Evolutionary conservation across 2,329 filamentous ascomycete genomes (phyloP).

Genomic region (Daldinia sp.): DNA sequence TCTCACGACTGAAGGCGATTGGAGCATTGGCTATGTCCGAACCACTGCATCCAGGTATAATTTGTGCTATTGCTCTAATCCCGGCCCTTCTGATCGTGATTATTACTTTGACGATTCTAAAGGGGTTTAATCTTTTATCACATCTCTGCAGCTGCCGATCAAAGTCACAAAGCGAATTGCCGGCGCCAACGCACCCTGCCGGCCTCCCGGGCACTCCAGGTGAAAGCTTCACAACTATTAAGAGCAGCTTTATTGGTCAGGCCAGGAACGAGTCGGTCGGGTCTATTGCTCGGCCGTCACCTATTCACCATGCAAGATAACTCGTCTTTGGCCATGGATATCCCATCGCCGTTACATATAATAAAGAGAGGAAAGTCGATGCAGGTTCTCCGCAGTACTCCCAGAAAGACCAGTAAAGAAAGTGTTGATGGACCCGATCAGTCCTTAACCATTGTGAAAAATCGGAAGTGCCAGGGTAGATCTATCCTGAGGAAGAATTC

Average conservation of each 20-base stretch:
- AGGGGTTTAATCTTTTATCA: conserved; percentile 41
- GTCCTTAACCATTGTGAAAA: conserved; percentile 43
- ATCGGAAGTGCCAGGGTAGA: conserved; percentile 31
- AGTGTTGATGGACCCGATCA: conserved; percentile 38
- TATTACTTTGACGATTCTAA: conserved; percentile 45
- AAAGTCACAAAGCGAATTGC: conserved; percentile 5
- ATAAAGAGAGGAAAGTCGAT: conserved; percentile 42
- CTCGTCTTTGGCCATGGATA: conserved; percentile 25
- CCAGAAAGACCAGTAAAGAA: conserved; percentile 36
- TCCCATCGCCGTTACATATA: conserved; percentile 43
- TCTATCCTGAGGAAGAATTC: conserved; percentile 7
- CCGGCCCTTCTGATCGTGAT: conserved; percentile 49
- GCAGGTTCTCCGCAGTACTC: conserved; percentile 33
- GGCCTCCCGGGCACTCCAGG: conserved; percentile 2
- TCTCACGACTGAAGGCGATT: conserved; percentile 26
- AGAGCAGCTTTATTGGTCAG: conserved; percentile 43
- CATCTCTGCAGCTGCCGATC: conserved; percentile 6
- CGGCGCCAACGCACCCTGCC: not conserved
- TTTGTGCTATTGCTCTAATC: conserved; percentile 41
- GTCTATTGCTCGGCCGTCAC: conserved; percentile 19
- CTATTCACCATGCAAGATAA: conserved; percentile 19
- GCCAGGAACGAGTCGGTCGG: conserved; percentile 16
- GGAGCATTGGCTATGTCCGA: conserved; percentile 40
- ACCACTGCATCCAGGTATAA: conserved; percentile 36
- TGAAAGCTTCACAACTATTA: conserved; percentile 37